Conservation (phyloP, 352 stramenopile genomes). For the Globisporangium acanthophoron region DNA sequence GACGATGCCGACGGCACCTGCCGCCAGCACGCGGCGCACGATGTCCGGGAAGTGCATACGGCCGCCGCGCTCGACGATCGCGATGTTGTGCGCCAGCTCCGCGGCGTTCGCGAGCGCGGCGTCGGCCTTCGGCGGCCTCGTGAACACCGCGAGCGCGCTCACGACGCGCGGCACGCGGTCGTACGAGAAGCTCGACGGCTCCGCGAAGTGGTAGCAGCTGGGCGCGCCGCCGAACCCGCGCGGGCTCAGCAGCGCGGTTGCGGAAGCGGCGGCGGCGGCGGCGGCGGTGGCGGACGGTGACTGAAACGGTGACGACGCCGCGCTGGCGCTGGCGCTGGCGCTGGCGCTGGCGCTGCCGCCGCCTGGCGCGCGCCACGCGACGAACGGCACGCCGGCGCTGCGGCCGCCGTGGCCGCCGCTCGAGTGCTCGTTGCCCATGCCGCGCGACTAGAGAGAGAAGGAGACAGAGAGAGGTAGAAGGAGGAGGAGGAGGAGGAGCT, state of each 20-base stretch:
- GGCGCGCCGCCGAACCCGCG: slow-evolving; percentile 11
- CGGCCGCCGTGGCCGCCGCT: slow-evolving; percentile 18
- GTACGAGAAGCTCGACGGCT: slow-evolving; percentile 81
- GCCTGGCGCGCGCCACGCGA: slow-evolving; percentile 42
- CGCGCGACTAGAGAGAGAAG: not conserved
- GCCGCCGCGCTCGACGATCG: slow-evolving; percentile 70
- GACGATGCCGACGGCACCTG: slow-evolving; percentile 61
- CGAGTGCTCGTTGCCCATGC: slow-evolving; percentile 59
- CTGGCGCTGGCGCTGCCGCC: not conserved
- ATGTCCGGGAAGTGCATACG: slow-evolving; percentile 84
- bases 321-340: not conserved
- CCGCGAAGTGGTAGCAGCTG: slow-evolving; percentile 65
- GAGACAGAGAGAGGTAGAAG: not conserved
- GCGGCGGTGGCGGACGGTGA: not conserved
- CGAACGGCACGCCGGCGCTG: slow-evolving; percentile 64
- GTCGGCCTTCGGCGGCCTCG: slow-evolving; percentile 63
- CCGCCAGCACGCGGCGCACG: slow-evolving; percentile 58
- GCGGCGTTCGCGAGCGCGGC: slow-evolving; percentile 54
- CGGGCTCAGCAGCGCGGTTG: slow-evolving; percentile 1
- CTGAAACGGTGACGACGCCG: not conserved
- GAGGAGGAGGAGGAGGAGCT: not conserved
- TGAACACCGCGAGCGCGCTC: slow-evolving; percentile 46
- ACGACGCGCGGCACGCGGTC: slow-evolving; percentile 51
- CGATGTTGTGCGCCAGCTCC: slow-evolving; percentile 59
- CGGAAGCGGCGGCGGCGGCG: slow-evolving; percentile 9